Base-by-base conservation (phyloP, 164 flowering plant genomes). In the Vitis riparia region DNA sequence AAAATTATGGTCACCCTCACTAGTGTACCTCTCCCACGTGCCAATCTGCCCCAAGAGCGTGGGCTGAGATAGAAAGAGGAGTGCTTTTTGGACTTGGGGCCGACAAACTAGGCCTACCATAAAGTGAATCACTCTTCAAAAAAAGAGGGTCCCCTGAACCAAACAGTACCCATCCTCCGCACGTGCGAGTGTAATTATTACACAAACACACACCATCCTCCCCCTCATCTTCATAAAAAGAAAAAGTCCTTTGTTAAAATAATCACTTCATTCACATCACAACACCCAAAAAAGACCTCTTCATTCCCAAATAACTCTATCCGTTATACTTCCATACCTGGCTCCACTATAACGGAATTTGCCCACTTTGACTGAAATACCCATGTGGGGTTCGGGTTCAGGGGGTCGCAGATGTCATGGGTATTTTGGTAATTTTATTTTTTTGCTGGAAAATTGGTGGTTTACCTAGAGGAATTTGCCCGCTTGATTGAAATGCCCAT, bases 151-250 rank as follows among this genome's bases (percentile, higher is more conserved):
- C 37, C 55, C 62, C 17, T 59, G 23, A 44, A 62, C 0, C 44
- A 75, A 66, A 60, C 56, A 29, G 51, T 11, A 59, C 23, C 51
- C 53, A 62, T 6, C 57, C 62, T 29, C 50, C 76, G 77, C 87
- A 84, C 87, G 80, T 84, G 86, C 77, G 67, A 71, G 49, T 55
- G 80, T 77, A 78, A 86, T 84, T 70, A 85, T 83, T 79, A 78
- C 78, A 44, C 80, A 37, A 37, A 37, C 44, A 60, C 74, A 79
- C 79, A 68, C 79, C 59, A 50, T 49, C 71, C 70, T 48, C 70
- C 48, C 55, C 60, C 47, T 47, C 61, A 37, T 62, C 66, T 56
- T 12, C 30, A 60, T 7, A 51, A 50, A 29, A n/a, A 67, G 49
- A 65, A 63, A 66, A 48, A 10, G 44, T 2, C 44, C 7, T 37